Conservation (phyloP, 2,329 filamentous ascomycete genomes). For the Nemania diffusa region DNA sequence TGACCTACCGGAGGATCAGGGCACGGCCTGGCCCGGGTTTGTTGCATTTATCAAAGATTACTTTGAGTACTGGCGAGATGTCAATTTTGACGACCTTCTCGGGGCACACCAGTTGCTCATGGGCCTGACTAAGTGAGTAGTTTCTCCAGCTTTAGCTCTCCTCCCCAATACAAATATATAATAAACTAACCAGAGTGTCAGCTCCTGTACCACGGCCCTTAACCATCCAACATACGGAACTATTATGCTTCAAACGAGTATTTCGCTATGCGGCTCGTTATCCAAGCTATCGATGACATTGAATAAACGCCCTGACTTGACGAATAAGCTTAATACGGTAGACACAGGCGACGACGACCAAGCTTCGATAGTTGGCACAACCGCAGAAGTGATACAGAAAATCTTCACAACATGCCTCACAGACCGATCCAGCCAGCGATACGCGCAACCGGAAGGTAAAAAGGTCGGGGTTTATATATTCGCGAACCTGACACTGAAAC, state of each 20-base stretch:
- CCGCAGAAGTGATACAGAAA: constrained; percentile 88
- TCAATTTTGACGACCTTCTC: constrained; percentile 79
- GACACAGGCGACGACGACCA: constrained; percentile 73
- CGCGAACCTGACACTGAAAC: constrained; percentile 88
- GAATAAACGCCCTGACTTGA: constrained; percentile 81
- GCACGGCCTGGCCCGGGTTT: constrained; percentile 79
- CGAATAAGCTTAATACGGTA: constrained; percentile 67
- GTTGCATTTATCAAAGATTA: constrained; percentile 84
- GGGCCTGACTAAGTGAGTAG: constrained; percentile 76
- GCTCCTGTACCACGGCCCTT: constrained; percentile 84
- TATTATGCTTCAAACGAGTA: constrained; percentile 83
- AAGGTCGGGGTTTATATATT: constrained; percentile 90
- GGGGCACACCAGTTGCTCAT: constrained; percentile 80
- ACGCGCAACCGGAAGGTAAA: constrained; percentile 80
- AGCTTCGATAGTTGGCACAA: constrained; percentile 84
- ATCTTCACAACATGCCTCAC: constrained; percentile 91
- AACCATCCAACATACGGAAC: constrained; percentile 81
- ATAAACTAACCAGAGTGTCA: constrained; percentile 49
- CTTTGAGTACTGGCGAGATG: constrained; percentile 81
- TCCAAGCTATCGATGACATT: constrained; percentile 85
- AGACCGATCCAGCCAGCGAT: constrained; percentile 75
- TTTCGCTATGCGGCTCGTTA: constrained; percentile 82
- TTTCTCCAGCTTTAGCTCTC: not conserved
- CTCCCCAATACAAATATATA: not conserved
- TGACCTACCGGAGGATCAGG: constrained; percentile 70